Evolutionary conservation across 192 early-diverging fungal species (phyloP), one percentile per base, ranked within the genome.

Genomic region (Rhizoclosmatium globosum): DNA sequence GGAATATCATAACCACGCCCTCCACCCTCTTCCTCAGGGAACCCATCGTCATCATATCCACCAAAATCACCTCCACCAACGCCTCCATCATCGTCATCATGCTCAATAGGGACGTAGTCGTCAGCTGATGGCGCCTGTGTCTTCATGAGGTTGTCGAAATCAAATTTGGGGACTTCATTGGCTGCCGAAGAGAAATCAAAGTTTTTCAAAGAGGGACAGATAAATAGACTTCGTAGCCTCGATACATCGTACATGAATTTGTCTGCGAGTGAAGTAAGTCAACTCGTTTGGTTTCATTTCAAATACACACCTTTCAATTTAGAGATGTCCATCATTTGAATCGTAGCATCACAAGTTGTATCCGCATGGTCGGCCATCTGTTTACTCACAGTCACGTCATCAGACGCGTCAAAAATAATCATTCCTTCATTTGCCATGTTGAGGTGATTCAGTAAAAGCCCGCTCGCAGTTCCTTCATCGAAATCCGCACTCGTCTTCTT

Each of bases 401-500:
- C 96, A 50, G 93, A 89, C 31, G 96, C 92, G 81, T 99, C 97
- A 87, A 99, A 99, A 21, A 98, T 93, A 67, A 98, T 94, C 75
- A 92, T 94, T n/a, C 95, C 93, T 15, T 94, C 89, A 4, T 79
- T 81, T 64, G 95, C 92, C 50, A 99, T 87, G 45, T 87, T 87
- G 50, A 99, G 81, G 72, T 96, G 94, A 81, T 96, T 97, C 53
- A 99, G 83, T 47, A 99, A 84, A 47, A 99, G 84, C 3, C 96
- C 96, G 44, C 93, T 91, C 21, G 96, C 96, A 4, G 96, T 96
- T 42, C 97, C 96, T 85, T 99, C 96, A 82, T 99, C 97, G 86
- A 99, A 98, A 81, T 97, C 96, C 6, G 96, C 96, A 11, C 93
- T 95, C n/a, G 96, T 97, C 81, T 99, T 99, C 80, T 96, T 95